These are phyloP conservation scores for Primulina eburnea DNA, from an alignment of 257 asterid species.

Conservation along the genomic window DNA sequence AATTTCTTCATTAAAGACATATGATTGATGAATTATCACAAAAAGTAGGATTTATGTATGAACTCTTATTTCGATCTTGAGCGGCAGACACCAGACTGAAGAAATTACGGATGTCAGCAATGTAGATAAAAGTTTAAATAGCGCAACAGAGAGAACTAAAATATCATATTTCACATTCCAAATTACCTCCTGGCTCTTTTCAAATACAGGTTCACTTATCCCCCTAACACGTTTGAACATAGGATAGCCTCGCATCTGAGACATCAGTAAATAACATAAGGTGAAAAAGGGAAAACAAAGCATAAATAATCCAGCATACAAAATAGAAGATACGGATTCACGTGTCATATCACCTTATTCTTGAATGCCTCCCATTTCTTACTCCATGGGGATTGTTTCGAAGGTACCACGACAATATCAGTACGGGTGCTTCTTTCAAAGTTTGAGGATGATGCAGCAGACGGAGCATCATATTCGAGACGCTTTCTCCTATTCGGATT, in stretches of 20 bases:
- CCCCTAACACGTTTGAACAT: constrained; percentile 66
- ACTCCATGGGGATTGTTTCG: constrained; percentile 68
- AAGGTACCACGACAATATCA: constrained; percentile 71
- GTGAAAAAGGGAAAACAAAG: constrained; percentile 3
- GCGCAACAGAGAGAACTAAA: constrained; percentile 4
- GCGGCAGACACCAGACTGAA: neutral
- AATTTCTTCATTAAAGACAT: neutral
- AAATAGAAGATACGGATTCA: constrained; percentile 4
- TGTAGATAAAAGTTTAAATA: neutral
- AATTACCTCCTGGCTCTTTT: constrained; percentile 83
- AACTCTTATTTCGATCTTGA: neutral
- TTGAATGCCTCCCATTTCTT: constrained; percentile 83
- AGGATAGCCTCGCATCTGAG: constrained; percentile 77
- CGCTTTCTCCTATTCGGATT: constrained; percentile 74
- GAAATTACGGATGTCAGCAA: neutral
- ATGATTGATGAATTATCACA: neutral
- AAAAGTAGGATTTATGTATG: neutral
- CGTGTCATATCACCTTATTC: constrained; percentile 53
- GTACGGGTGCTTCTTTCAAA: constrained; percentile 71
- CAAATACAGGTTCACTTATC: constrained; percentile 74
- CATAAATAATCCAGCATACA: constrained; percentile 6
- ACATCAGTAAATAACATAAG: constrained; percentile 21
- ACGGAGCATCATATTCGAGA: constrained; percentile 57
- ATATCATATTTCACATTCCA: constrained; percentile 13
- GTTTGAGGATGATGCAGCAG: constrained; percentile 45